Base-by-base conservation (phyloP, 139 green algal genomes). In the Gonium pectorale region DNA sequence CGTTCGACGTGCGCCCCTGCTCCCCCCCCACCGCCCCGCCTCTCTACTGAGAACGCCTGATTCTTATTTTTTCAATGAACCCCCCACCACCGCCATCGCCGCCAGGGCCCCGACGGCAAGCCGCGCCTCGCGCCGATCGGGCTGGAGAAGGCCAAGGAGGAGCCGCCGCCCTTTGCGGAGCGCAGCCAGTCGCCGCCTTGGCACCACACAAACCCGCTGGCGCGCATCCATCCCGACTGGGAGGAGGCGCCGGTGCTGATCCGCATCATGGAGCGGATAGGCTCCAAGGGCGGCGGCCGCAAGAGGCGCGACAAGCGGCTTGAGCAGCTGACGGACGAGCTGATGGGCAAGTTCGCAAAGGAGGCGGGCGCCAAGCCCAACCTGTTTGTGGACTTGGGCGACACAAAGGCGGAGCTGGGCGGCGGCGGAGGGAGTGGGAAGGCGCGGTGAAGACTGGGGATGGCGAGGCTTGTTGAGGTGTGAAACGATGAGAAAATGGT, bases 141-240 rank as follows among this genome's bases (percentile, higher is more conserved):
- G 27, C 78, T 84, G 78, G 63, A 75, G 19, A 84, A 84, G 78
- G 78, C 78, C 78, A 73, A 73, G 62, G 62, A 75, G 78, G 8
- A 44, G 4, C 52, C 78, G 7, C 9, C 43, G 26, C 78, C 78
- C 62, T 84, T 75, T 19, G 31, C 69, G 27, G 88, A 91, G 84
- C 83, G 88, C 22, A 63, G 79, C 27, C 71, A 89, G 56, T 89
- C 83, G 1, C 88, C 88, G 3, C 88, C 88, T 7, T 91, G 88
- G 88, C 88, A 91, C 80, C 88, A 91, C 84, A 91, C 88, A 64
- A 91, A 91, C 80, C 88, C 88, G 19, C 67, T 91, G 44, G 88
- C 88, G 2, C 83, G 88, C 54, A 91, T 91, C 73, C 88, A 91
- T 67, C 88, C 88, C 43, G 88, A 91, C 73, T 91, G 88, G 88